Base-by-base conservation (phyloP, 148 eudicot species). In the Heliosperma pusillum region DNA sequence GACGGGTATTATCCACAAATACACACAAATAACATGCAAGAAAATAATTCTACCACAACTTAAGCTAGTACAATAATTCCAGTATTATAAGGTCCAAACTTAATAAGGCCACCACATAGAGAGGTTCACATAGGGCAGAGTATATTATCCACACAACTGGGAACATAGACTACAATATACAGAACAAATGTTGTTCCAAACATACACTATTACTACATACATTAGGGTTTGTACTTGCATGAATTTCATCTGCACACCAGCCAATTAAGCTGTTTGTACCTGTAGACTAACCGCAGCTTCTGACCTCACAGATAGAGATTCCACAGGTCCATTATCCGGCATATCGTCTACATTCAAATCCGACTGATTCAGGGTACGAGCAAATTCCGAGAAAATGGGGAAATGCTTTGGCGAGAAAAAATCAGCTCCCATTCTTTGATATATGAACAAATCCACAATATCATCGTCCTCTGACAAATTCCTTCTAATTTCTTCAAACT, bases 351-450 rank as follows among this genome's bases (percentile, higher is more conserved):
- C 62, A 27, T 83, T 83, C 66, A 76, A 27, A 24, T 87, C 82
- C 19, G 52, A 47, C 74, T 86, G 89, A 79, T 78, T 85, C n/a
- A 93, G 66, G 20, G 79, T 81, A 45, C 93, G 82, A 8, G 87
- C 86, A n/a, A 93, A 87, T 33, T 70, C 77, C 1, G 90, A 75
- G 72, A 91, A 93, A 27, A 76, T 17, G 12, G 95, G 98, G 40
- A 91, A 93, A 69, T 91, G 91, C 56, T 91, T 81, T 0, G 98
- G 98, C 2, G 97, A 93, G 61, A 93, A 93, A 83, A 93, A 93
- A 62, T 79, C 80, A 68, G 92, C 91, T 29, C 98, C 97, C 97
- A 93, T 93, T 61, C 98, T 88, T 70, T 93, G 98, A 82, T 91
- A 93, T 16, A 84, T 85, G 76, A 93, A 91, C 82, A 85, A 64